Evolutionary conservation across 2,329 filamentous ascomycete species (phyloP).

Genomic region (Fusarium setosum): DNA sequence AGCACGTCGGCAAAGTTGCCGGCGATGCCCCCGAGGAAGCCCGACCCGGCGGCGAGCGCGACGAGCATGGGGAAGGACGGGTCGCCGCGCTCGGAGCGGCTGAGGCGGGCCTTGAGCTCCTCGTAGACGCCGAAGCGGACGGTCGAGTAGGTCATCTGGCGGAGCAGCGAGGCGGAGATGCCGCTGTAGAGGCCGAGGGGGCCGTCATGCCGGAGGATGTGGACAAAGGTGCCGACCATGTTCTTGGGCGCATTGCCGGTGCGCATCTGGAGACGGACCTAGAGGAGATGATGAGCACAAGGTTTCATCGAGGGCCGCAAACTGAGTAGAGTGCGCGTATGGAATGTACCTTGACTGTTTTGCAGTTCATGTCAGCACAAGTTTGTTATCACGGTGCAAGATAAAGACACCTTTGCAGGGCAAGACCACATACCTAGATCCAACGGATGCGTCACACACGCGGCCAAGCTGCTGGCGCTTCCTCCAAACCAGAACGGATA

Average conservation of each 20-base stretch:
- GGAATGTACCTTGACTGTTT: conserved; percentile 60
- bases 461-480: conserved; percentile 91
- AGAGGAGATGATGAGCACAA: conserved; percentile 28
- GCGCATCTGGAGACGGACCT: conserved; percentile 92
- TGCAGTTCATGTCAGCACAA: conserved; percentile 31
- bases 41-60: conserved; percentile 83
- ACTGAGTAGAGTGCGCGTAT: neutral
- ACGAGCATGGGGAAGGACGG: conserved; percentile 83
- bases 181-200: conserved; percentile 87
- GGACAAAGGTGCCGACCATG: conserved; percentile 87
- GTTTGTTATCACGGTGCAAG: conserved; percentile 20
- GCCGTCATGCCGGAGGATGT: conserved; percentile 82
- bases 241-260: conserved; percentile 78
- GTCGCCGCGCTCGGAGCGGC: conserved; percentile 59
- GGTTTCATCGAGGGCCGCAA: neutral
- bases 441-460: conserved; percentile 91
- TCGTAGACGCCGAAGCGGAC: conserved; percentile 98
- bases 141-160: conserved; percentile 95
- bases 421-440: conserved; percentile 77
- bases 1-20: conserved; percentile 97
- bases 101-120: conserved; percentile 78
- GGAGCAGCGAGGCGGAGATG: conserved; percentile 90
- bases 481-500: conserved; percentile 98
- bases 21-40: conserved; percentile 87
- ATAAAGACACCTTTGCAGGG: neutral